These are phyloP conservation scores for Pythium periplocum DNA, from an alignment of 352 stramenopile genomes.

Conservation along the genomic window DNA sequence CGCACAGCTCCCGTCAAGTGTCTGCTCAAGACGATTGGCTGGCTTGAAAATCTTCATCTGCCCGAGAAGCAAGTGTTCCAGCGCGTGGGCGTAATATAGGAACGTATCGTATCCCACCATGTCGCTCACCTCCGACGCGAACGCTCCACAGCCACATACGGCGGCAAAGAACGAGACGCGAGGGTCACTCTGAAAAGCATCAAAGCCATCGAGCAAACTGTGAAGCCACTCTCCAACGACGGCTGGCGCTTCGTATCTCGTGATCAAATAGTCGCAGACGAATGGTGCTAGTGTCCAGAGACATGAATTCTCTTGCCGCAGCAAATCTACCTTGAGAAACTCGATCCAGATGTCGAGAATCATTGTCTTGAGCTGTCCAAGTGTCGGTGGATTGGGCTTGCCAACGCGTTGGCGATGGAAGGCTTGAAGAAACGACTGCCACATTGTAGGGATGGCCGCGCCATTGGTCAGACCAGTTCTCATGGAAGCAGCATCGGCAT, in stretches of 20 bases:
- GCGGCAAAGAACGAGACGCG: constrained; percentile 61
- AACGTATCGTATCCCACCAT: constrained; percentile 49
- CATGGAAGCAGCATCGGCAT: no score
- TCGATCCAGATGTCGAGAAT: constrained; percentile 72
- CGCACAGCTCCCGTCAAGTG: constrained; percentile 37
- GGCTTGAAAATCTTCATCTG: constrained; percentile 66
- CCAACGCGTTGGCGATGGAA: constrained; percentile 16
- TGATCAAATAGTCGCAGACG: constrained; percentile 66
- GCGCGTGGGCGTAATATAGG: constrained; percentile 61
- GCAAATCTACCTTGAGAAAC: constrained; percentile 61
- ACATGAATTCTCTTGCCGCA: constrained; percentile 47
- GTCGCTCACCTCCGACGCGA: not conserved
- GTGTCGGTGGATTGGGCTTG: constrained; percentile 9
- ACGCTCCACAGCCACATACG: constrained; percentile 22
- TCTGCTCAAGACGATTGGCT: constrained; percentile 52
- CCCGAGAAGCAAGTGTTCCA: constrained; percentile 59
- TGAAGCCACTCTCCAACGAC: constrained; percentile 52
- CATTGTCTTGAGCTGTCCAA: constrained; percentile 38
- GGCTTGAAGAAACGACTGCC: constrained; percentile 8
- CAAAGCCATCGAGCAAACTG: constrained; percentile 39
- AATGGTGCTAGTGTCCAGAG: constrained; percentile 56
- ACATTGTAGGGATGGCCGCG: constrained; percentile 18
- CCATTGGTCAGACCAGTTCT: no score
- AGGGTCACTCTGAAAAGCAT: constrained; percentile 34
- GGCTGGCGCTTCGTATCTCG: constrained; percentile 37